A percentile compares a stretch with the other conserved stretches of the same genome.
These are phyloP conservation scores for Pythium aquatile DNA, from an alignment of 352 stramenopile genomes.

Conservation along the genomic window DNA sequence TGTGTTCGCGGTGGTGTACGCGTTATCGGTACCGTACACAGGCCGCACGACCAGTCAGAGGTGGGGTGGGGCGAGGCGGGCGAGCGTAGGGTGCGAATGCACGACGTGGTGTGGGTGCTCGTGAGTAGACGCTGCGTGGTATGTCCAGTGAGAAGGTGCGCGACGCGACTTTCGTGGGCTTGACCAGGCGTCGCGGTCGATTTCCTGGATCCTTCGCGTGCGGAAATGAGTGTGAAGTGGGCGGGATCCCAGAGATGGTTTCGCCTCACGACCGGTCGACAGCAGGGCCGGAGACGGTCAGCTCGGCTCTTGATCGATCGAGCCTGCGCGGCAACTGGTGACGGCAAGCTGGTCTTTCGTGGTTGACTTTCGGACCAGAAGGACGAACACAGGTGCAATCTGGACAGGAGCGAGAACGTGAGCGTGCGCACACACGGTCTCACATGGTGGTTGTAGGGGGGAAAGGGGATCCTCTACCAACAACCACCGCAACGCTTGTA, in stretches of 20 bases:
- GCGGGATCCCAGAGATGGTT: not conserved
- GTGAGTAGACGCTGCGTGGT: slow-evolving; percentile 4
- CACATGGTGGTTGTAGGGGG: too few relatives aligned
- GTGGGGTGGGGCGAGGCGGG: not conserved
- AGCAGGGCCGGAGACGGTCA: not conserved
- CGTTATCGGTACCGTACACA: not conserved
- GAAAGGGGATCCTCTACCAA: not conserved
- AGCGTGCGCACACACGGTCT: too few relatives aligned
- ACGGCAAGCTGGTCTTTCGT: not conserved
- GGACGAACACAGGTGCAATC: slow-evolving; percentile 2
- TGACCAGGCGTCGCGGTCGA: slow-evolving; percentile 7
- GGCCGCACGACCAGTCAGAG: not conserved
- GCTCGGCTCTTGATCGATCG: not conserved
- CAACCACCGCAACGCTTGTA: not conserved
- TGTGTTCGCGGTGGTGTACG: not conserved
- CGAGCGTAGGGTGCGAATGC: not conserved
- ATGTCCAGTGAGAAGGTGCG: slow-evolving; percentile 13
- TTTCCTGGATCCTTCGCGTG: slow-evolving; percentile 21
- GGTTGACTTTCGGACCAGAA: not conserved
- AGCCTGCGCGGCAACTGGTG: slow-evolving; percentile 1
- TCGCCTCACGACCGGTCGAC: slow-evolving; percentile 12
- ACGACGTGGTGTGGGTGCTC: not conserved
- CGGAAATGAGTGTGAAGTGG: not conserved
- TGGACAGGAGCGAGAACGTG: slow-evolving; percentile 5
- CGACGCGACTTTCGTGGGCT: slow-evolving; percentile 15